A percentile compares a stretch with the other conserved stretches of the same genome.
Conservation (phyloP, 768 basidiomycete species). For the Boletales sp. region DNA sequence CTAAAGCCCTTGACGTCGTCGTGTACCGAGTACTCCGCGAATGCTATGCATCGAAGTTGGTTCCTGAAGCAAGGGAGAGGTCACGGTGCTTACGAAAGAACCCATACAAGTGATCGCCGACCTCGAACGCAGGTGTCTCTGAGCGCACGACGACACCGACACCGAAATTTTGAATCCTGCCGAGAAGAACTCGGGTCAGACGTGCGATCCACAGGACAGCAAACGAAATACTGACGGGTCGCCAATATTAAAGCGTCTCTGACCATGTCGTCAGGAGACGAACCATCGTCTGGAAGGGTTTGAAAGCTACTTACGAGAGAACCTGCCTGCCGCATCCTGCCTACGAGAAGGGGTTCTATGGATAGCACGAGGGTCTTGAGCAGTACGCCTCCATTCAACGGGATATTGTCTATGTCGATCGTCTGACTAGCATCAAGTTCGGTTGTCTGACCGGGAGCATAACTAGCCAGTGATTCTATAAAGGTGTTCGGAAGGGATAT, state of each 20-base stretch:
- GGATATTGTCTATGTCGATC: not conserved
- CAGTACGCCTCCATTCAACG: not conserved
- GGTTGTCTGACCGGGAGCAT: not conserved
- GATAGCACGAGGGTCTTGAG: not conserved
- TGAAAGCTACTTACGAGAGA: not conserved
- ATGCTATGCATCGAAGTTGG: conserved; percentile 21
- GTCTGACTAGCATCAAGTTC: not conserved
- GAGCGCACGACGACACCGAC: conserved; percentile 29
- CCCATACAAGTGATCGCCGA: conserved; percentile 3
- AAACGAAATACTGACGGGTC: conserved; percentile 1
- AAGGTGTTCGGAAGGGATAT: no score
- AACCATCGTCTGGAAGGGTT: no score
- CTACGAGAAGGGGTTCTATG: not conserved
- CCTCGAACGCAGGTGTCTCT: conserved; percentile 1
- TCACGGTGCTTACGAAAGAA: conserved; percentile 25
- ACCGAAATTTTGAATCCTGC: conserved; percentile 32
- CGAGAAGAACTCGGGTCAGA: not conserved
- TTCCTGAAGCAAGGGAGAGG: not conserved
- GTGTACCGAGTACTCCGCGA: conserved; percentile 15
- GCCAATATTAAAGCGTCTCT: not conserved
- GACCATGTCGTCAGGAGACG: no score
- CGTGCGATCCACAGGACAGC: no score
- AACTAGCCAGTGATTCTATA: no score
- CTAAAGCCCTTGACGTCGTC: not conserved
- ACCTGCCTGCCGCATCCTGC: not conserved